Evolutionary conservation across 2,329 filamentous ascomycete species (phyloP), one percentile per base, ranked within the genome.

Genomic region (Fonsecaea monophora): DNA sequence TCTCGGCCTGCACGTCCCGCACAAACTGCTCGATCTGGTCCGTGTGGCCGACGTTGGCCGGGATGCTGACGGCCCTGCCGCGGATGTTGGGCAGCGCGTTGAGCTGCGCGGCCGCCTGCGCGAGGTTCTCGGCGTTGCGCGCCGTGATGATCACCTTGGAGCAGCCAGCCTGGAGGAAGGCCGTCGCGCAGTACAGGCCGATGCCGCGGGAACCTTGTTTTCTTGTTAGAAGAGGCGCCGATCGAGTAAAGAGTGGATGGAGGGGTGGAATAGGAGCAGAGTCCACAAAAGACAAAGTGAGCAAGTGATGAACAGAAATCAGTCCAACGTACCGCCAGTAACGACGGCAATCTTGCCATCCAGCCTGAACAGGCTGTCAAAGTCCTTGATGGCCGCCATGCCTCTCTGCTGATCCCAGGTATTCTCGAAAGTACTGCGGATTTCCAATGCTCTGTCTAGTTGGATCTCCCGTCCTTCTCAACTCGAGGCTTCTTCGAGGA

Each of bases 161-260:
- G 48, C 53, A 59, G 25, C 68, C 68, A 21, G 68, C 68, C 38
- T 45, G 63, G 3, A 70, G 63, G 32, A 70, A 63, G 12, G 60
- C 66, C 1, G 68, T 62, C 4, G 68, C 67, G 18, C 56, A 58
- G 45, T 70, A 65, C n/a, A 68, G 64, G 18, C 68, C 68, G 18
- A 67, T 67, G 78, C 59, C 80, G 78, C 80, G 61, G 42, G 59
- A 69, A 37, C 64, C 67, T 70, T 70, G 53, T 13, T 45, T 50
- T 38, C 3, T 25, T 25, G 25, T 25, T 25, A 25, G 25, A 25
- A 25, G 25, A 25, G 2, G 25, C 25, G 25, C 25, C 25, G 25
- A 25, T 25, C 25, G 25, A 25, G 25, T 25, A 2, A 25, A 25
- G 25, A 25, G 25, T 25, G 25, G 53, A 25, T 15, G 12, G 12